Evolutionary conservation across 2,329 filamentous ascomycete species (phyloP), one percentile per base, ranked within the genome.

Genomic region (Aspergillus aculeatus): DNA sequence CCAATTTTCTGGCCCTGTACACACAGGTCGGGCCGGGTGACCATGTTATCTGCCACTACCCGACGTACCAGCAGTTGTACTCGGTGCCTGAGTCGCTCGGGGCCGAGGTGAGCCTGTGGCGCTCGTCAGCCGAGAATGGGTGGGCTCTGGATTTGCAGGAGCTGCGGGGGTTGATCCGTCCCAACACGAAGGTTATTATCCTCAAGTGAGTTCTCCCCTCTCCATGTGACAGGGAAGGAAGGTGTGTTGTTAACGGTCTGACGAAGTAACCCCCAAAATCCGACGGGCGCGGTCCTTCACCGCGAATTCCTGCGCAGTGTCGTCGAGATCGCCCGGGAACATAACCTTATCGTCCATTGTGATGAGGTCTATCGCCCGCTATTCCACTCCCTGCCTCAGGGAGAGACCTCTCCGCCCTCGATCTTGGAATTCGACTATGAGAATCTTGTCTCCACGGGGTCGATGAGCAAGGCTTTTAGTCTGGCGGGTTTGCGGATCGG

Each of bases 361-460:
- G 91, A 95, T 69, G 91, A 96, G 76, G 91, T 94, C 24, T 96
- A 94, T 74, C 84, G 90, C 1, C 92, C 92, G 0, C 80, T 96
- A 3, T 96, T 92, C 78, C 91, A 96, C 74, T 84, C 84, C 56
- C 82, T 84, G 0, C 73, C 81, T 32, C 80, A 84, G 59, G 38
- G 6, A 44, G 16, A 44, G 38, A 66, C 75, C 3, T 83, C 84
- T 58, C 89, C 84, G 2, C 88, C 89, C 0, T 92, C 90, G 0
- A 81, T 88, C 11, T 80, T 92, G 0, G 86, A 89, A 0, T 79
- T 95, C 48, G 88, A 86, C 48, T 95, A 96, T 74, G 77, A 83
- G 3, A 88, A 87, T 58, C 83, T 85, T 23, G 81, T 96, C 32
- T 85, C 86, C 12, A 95, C 90, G 0, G 89, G 92, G 14, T 93